These are phyloP conservation scores for Grosmannia huntii DNA, from an alignment of 2,329 filamentous ascomycete species.

Conservation along the genomic window DNA sequence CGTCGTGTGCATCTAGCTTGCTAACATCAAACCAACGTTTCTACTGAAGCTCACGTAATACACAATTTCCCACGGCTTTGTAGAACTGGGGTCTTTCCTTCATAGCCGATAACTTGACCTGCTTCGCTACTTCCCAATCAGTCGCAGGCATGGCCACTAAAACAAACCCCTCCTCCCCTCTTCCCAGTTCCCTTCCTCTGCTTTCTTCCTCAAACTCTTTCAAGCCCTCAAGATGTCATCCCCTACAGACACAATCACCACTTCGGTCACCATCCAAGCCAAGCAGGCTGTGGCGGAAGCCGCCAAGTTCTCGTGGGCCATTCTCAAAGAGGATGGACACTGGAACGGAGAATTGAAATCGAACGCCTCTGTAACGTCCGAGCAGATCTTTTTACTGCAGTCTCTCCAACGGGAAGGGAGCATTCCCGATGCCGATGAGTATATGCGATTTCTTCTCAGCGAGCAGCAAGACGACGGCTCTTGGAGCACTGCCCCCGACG, in stretches of 20 bases:
- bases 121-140: too few relatives aligned
- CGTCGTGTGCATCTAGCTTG: too few relatives aligned
- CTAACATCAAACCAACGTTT: too few relatives aligned
- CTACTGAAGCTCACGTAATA: too few relatives aligned
- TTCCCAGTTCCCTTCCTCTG: too few relatives aligned
- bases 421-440: conserved; percentile 1
- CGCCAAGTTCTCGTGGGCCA: background rate
- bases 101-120: too few relatives aligned
- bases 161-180: too few relatives aligned
- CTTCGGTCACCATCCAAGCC: background rate
- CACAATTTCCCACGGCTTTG: too few relatives aligned
- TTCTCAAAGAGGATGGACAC: conserved; percentile 5
- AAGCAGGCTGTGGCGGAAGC: background rate
- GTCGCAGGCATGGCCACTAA: too few relatives aligned
- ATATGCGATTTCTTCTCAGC: conserved; percentile 1
- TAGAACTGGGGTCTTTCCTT: too few relatives aligned
- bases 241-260: background rate
- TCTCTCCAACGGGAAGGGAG: background rate
- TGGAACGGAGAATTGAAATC: conserved; percentile 1
- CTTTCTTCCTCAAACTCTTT: too few relatives aligned
- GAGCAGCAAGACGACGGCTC: conserved; percentile 6
- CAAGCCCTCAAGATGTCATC: background rate
- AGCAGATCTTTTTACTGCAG: conserved; percentile 5
- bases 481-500: conserved; percentile 2
- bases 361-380: conserved; percentile 3